These are phyloP conservation scores for Esteya vermicola DNA, from an alignment of 2,329 filamentous ascomycete species.

Conservation along the genomic window DNA sequence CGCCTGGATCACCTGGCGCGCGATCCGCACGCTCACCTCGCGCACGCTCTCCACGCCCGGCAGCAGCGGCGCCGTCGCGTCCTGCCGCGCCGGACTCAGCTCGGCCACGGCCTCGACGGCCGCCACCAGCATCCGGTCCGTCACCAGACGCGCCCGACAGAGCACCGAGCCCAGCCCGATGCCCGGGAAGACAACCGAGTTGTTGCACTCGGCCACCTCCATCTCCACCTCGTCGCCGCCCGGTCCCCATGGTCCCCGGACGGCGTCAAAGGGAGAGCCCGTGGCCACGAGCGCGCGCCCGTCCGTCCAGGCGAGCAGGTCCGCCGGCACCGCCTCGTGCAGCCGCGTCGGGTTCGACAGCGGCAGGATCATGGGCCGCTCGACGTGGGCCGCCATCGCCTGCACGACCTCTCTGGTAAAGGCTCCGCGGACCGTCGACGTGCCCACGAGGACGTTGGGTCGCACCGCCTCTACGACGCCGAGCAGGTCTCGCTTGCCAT, in stretches of 20 bases:
- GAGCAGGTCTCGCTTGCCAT: constrained; percentile 42
- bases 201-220: constrained; percentile 69
- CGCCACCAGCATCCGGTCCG: constrained; percentile 68
- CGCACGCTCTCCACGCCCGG: constrained; percentile 65
- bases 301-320: constrained; percentile 65
- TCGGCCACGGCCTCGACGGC: constrained; percentile 61
- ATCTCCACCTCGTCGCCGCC: constrained; percentile 29
- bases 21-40: constrained; percentile 64
- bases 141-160: constrained; percentile 49
- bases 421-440: constrained; percentile 60
- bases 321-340: constrained; percentile 66
- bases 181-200: constrained; percentile 72
- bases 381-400: constrained; percentile 61
- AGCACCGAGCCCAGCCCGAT: constrained; percentile 72
- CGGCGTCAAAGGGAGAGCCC: constrained; percentile 67
- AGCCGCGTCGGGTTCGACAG: constrained; percentile 75
- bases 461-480: constrained; percentile 56
- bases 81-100: constrained; percentile 52
- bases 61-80: constrained; percentile 51
- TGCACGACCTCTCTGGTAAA: constrained; percentile 63
- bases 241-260: constrained; percentile 42
- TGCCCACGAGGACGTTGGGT: constrained; percentile 73
- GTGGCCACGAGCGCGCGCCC: constrained; percentile 70
- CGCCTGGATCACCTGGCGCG: constrained; percentile 57
- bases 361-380: constrained; percentile 65